Evolutionary conservation across 345 rosid genomes (phyloP), one percentile per base, ranked within the genome.

Genomic region (Murraya koenigii): DNA sequence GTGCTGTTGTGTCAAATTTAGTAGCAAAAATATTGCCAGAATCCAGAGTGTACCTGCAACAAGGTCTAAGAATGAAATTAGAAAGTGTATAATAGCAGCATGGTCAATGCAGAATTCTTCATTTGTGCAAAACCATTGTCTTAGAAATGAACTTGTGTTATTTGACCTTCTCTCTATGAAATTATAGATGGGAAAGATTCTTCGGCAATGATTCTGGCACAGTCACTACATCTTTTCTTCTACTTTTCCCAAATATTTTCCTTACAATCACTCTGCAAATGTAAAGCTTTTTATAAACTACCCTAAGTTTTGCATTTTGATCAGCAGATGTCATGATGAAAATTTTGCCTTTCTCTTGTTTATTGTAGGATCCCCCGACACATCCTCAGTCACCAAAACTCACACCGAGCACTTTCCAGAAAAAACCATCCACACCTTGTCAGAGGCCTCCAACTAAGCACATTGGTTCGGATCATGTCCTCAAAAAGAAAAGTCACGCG

Each of bases 281-380:
- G 47, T 10, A 41, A 10, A 41, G 47, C 14, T 3, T 41, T 44
- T 44, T 44, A 44, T 44, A 41, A 41, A 2, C 61, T 20, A 20
- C 61, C 28, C 26, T 28, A 54, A 52, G 41, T 71, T 47, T 32
- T 71, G 5, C 26, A 20, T 71, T 52, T 35, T 71, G 44, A 13
- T n/a, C 25, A 25, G 66, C 35, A 58, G 77, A 64, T 44, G 38
- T 25, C 20, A 20, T n/a, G 5, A 28, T 36, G 8, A 23, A 72
- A 35, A 26, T 8, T 33, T 38, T 56, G 35, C 36, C 39, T 28
- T 74, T 39, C 54, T 59, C 32, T 65, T 60, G 65, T 28, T 36
- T 74, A 22, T 67, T 32, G 47, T 77, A 83, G 88, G 86, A 71
- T 77, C 76, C 84, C 13, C 71, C 61, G 77, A 84, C 78, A 59